A percentile compares a stretch with the other conserved stretches of the same genome.
These are phyloP conservation scores for Coprinellus aureogranulatus DNA, from an alignment of 768 basidiomycete genomes.

Conservation along the genomic window DNA sequence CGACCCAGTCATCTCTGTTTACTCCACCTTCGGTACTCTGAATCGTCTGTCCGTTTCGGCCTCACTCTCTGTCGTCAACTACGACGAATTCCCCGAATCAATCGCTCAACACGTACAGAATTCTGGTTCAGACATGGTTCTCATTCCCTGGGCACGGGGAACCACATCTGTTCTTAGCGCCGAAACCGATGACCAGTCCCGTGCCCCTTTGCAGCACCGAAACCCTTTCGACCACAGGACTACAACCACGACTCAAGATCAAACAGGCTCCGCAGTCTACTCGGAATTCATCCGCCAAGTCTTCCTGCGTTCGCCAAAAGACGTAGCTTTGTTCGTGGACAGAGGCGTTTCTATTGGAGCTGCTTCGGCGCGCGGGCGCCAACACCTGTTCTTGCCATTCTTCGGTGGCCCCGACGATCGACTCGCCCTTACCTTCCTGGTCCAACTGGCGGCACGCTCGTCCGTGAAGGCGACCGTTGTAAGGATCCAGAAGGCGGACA, in stretches of 20 bases:
- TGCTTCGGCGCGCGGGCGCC: slow-evolving; percentile 24
- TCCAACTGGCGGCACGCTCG: slow-evolving; percentile 68
- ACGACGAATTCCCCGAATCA: slow-evolving; percentile 67
- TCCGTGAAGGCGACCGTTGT: slow-evolving; percentile 72
- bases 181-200: slow-evolving; percentile 28
- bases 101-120: slow-evolving; percentile 63
- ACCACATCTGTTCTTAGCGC: slow-evolving; percentile 22
- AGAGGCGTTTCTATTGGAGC: slow-evolving; percentile 42
- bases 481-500: slow-evolving; percentile 50
- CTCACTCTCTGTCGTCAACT: slow-evolving; percentile 69
- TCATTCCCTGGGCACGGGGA: slow-evolving; percentile 80
- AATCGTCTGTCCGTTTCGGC: slow-evolving; percentile 65
- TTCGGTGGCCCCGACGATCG: slow-evolving; percentile 95
- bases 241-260: slow-evolving; percentile 42
- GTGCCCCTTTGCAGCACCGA: slow-evolving; percentile 7
- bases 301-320: slow-evolving; percentile 66
- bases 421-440: slow-evolving; percentile 74
- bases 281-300: slow-evolving; percentile 84
- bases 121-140: slow-evolving; percentile 64
- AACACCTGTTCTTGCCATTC: slow-evolving; percentile 84
- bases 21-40: slow-evolving; percentile 75
- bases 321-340: slow-evolving; percentile 88
- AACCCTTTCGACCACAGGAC: slow-evolving; percentile 75
- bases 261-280: slow-evolving; percentile 56
- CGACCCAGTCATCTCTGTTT: slow-evolving; percentile 71